phyloP scores from a whole-genome alignment of 139 green algal genomes.

The Closterium sp. region DNA sequence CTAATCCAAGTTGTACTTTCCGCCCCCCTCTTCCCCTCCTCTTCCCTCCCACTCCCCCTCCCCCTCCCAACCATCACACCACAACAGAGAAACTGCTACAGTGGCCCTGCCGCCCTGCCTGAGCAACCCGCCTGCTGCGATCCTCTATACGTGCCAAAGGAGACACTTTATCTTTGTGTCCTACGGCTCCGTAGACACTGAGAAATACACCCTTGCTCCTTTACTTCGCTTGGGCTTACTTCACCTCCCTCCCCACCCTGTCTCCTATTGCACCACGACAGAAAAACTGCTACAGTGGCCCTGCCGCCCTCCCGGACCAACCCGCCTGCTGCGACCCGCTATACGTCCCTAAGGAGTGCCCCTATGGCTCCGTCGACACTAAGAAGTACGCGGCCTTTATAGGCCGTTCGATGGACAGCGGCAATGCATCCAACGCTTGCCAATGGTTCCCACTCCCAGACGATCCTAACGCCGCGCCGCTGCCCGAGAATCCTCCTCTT shows the following conservation, averaged over 20 bases:
- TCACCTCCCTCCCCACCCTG: not conserved
- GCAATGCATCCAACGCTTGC: not conserved
- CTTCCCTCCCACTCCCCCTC: too few relatives aligned
- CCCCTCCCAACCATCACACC: too few relatives aligned
- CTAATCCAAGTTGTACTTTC: too few relatives aligned
- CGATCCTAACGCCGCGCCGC: not conserved
- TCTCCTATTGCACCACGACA: not conserved
- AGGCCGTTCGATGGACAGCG: not conserved
- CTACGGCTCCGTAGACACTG: not conserved
- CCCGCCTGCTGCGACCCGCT: not conserved
- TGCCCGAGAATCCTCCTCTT: not conserved
- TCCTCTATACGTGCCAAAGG: not conserved
- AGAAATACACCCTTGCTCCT: too few relatives aligned
- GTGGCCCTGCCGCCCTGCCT: not conserved
- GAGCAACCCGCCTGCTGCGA: not conserved
- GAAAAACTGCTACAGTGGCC: not conserved
- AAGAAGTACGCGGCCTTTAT: not conserved
- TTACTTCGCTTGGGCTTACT: too few relatives aligned
- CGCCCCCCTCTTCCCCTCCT: too few relatives aligned
- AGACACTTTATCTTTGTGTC: too few relatives aligned
- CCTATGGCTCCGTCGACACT: not conserved
- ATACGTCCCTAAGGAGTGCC: not conserved
- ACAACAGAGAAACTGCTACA: not conserved
- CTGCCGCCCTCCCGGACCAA: not conserved
- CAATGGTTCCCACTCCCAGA: not conserved